phyloP scores from a whole-genome alignment of 306 rosid species.

The Gastrolobium bilobum region DNA sequence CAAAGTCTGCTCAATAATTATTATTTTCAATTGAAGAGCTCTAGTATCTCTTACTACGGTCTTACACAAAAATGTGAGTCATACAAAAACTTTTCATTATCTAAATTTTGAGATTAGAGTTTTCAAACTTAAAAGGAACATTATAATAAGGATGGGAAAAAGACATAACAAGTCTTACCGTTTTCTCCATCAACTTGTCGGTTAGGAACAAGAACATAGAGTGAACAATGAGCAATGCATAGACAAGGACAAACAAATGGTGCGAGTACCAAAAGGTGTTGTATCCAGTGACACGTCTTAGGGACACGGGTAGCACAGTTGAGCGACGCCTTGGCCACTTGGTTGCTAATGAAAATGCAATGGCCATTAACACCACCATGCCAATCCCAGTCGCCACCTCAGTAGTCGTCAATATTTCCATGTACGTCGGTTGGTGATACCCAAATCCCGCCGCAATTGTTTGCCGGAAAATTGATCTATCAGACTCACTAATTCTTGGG shows the following conservation, averaged over 20 bases:
- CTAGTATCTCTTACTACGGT: neutral
- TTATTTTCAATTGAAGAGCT: slow-evolving; percentile 3
- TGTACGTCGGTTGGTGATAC: slow-evolving; percentile 78
- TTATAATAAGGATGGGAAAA: neutral
- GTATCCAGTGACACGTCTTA: slow-evolving; percentile 76
- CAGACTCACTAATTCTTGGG: slow-evolving; percentile 78
- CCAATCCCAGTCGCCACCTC: slow-evolving; percentile 76
- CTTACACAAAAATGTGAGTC: neutral
- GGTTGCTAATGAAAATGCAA: slow-evolving; percentile 82
- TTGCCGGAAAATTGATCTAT: slow-evolving; percentile 62
- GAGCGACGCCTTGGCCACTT: slow-evolving; percentile 87
- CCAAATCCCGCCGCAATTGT: slow-evolving; percentile 73
- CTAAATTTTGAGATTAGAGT: too few relatives aligned
- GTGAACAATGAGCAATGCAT: slow-evolving; percentile 84
- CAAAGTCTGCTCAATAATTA: slow-evolving; percentile 12
- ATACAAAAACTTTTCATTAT: too few relatives aligned
- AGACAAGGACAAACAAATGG: slow-evolving; percentile 87
- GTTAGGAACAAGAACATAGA: slow-evolving; percentile 91
- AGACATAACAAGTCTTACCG: slow-evolving; percentile 55
- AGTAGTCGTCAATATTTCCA: slow-evolving; percentile 71
- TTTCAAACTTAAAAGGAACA: too few relatives aligned
- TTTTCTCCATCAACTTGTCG: slow-evolving; percentile 67
- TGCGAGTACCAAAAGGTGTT: slow-evolving; percentile 94
- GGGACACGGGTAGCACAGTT: slow-evolving; percentile 64
- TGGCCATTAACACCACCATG: slow-evolving; percentile 76